Base-by-base conservation (phyloP, 345 rosid species). In the Eucalyptus cloeziana region DNA sequence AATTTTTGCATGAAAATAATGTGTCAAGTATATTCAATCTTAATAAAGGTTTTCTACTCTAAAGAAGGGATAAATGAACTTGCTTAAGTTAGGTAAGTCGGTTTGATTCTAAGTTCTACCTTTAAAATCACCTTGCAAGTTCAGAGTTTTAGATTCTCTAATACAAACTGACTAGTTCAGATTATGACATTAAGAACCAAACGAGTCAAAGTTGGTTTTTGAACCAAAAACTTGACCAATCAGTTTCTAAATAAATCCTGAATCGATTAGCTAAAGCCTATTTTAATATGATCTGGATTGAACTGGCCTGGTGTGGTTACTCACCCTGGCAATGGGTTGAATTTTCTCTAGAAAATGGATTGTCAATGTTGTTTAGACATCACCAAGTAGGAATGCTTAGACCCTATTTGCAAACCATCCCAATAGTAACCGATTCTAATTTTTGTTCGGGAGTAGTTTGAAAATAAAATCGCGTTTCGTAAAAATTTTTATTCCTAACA, bases 111-210 rank as follows among this genome's bases (percentile, higher is more conserved):
- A 24, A 25, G 13, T 58, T 58, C 14, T 58, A 13, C 17, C 54
- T 51, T 2, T 1, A 51, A 51, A 51, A 51, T 11, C 7, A 3
- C 71, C 19, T 13, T 64, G 9, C 3, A 64, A n/a, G 9, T 64
- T n/a, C 5, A 15, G 10, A 64, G 10, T 64, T 64, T 3, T 16
- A 64, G 17, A 64, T 64, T 64, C 5, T 15, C 5, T 1, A 13
- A 2, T n/a, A n/a, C 5, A 64, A n/a, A 7, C 8, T n/a, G 5
- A 1, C 3, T 4, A 0, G 10, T 64, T 64, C 3, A 64, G 0
- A n/a, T 2, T n/a, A n/a, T 14, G 3, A 7, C 31, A 64, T 4
- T 7, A 13, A 0, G 19, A 64, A n/a, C 8, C 5, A 16, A n/a
- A 64, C 1, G 5, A 13, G 10, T n/a, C 21, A 31, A 67, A 0